Conservation (phyloP, 306 rosid genomes). For the Argentina anserina region DNA sequence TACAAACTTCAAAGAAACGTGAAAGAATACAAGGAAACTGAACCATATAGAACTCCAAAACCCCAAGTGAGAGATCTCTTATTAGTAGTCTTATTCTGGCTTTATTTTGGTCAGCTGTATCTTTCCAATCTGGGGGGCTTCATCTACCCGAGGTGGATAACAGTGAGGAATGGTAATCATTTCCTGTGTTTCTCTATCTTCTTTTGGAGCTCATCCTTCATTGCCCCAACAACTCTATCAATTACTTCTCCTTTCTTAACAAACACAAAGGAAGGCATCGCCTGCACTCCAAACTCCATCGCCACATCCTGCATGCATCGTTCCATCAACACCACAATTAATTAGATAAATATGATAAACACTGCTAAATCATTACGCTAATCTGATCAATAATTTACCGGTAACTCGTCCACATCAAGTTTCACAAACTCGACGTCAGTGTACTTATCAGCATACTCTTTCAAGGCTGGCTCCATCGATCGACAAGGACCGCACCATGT, state of each 20-base stretch:
- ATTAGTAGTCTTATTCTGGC: neutral
- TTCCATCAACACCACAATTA: neutral
- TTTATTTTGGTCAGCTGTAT: neutral
- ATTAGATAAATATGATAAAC: neutral
- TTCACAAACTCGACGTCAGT: constrained; percentile 58
- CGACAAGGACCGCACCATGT: constrained; percentile 85
- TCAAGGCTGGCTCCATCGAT: constrained; percentile 53
- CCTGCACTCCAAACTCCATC: constrained; percentile 45
- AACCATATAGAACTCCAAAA: neutral
- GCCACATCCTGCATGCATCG: constrained; percentile 58
- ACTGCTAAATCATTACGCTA: neutral
- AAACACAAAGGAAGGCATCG: constrained; percentile 70
- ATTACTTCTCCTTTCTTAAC: constrained; percentile 51
- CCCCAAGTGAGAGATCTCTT: neutral
- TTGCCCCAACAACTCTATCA: constrained; percentile 61
- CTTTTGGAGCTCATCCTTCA: constrained; percentile 58
- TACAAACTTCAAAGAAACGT: neutral
- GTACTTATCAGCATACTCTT: constrained; percentile 50
- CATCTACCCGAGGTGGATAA: neutral
- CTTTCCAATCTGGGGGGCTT: neutral
- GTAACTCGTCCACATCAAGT: constrained; percentile 68
- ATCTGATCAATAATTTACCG: constrained; percentile 26
- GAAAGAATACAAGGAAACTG: neutral
- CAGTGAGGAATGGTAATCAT: neutral
- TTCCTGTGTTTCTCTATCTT: constrained; percentile 36